Percentiles rank a stretch among this genome's conserved stretches.
Conservation (phyloP, 169 alveolate species). For the Cryptosporidium xiaoi region DNA sequence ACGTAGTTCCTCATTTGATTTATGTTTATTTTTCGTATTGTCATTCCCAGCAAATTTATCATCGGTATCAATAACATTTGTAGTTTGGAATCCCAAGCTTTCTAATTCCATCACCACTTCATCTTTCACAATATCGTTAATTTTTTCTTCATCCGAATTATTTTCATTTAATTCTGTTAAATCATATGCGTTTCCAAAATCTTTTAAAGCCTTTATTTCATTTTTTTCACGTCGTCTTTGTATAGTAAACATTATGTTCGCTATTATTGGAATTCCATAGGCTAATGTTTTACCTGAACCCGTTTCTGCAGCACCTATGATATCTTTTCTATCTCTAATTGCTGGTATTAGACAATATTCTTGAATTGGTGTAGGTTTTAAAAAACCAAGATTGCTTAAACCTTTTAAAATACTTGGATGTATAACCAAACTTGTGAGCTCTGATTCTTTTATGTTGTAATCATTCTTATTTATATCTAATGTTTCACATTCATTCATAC, state of each 20-base stretch:
- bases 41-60: neutral
- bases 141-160: neutral
- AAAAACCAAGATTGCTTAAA: constrained; percentile 44
- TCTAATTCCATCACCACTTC: constrained; percentile 20
- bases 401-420: constrained; percentile 77
- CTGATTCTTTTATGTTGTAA: constrained; percentile 14
- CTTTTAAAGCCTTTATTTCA: constrained; percentile 14
- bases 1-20: constrained; percentile 14
- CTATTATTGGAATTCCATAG: constrained; percentile 76
- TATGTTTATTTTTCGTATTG: neutral
- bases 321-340: constrained; percentile 75
- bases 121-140: constrained; percentile 2
- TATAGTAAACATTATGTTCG: constrained; percentile 44
- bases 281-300: constrained; percentile 79
- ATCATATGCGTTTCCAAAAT: neutral
- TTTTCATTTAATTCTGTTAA: neutral
- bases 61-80: neutral
- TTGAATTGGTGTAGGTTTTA: constrained; percentile 75
- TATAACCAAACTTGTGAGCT: constrained; percentile 56
- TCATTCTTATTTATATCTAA: neutral
- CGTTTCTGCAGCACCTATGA: constrained; percentile 78
- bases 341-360: constrained; percentile 71
- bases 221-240: constrained; percentile 53
- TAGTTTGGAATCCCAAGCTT: constrained; percentile 38
- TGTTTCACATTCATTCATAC: neutral